phyloP scores from a whole-genome alignment of 2,329 filamentous ascomycete species.

The Ophiocordyceps camponoti-leonardi region DNA sequence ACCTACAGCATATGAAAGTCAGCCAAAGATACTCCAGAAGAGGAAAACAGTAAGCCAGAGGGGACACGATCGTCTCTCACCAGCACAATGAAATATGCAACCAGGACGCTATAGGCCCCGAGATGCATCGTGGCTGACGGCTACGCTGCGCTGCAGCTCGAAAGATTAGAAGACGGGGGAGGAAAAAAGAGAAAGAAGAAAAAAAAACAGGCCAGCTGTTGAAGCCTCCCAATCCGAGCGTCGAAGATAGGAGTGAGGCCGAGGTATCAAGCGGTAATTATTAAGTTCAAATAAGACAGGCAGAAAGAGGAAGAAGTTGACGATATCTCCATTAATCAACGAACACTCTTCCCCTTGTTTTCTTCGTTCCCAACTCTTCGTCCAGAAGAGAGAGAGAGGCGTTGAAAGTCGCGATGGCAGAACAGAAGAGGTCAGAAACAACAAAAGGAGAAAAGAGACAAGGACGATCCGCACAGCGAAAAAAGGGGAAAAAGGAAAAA shows the following conservation, averaged over 20 bases:
- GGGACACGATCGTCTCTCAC: too few species aligned
- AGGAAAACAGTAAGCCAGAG: too few species aligned
- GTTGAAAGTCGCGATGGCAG: too few species aligned
- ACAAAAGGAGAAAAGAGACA: not conserved
- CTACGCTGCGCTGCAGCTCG: not conserved
- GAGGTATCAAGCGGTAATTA: not conserved
- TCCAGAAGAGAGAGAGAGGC: too few species aligned
- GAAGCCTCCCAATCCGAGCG: not conserved
- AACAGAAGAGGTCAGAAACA: too few species aligned
- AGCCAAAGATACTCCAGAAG: too few species aligned
- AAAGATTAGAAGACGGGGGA: not conserved
- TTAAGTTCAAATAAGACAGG: not conserved
- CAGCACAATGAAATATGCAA: not conserved
- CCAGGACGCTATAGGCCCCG: not conserved
- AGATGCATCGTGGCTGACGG: not conserved
- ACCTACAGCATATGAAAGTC: not conserved
- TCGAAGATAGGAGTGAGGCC: not conserved
- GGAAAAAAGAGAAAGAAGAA: not conserved
- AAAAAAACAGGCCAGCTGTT: not conserved
- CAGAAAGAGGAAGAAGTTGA: too few species aligned
- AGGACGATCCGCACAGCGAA: not conserved
- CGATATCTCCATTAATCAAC: too few species aligned
- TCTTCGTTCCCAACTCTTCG: too few species aligned
- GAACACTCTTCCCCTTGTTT: too few species aligned
- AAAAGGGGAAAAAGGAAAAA: not conserved